Evolutionary conservation across 1,284 basidiomycete species (phyloP), one percentile per base, ranked within the genome.

Genomic region (Coniferiporia sulphurascens): DNA sequence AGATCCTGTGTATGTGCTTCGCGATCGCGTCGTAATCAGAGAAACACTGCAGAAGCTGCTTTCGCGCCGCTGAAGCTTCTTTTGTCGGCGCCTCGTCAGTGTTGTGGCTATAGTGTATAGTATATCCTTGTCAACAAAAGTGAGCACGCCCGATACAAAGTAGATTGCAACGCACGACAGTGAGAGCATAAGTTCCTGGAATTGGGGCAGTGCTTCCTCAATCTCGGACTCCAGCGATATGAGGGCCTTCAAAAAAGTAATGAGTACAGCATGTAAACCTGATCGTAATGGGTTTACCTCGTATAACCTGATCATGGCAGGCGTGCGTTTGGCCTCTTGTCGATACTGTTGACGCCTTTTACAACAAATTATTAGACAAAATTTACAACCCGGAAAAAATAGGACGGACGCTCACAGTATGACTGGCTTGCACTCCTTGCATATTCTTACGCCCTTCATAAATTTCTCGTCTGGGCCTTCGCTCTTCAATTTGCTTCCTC

Each of bases 1-100:
- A 88, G 19, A 96, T 73, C 61, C 76, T 78, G 54, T 85, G 83
- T 65, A 98, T 91, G 36, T 88, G 86, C 69, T 95, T 96, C 0
- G 93, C 83, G 4, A 98, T 74, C 48, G 85, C 83, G 67, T 99
- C 96, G 72, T 98, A 98, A 59, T 90, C 86, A 6, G 86, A 81
- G 71, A 97, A 94, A 1, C 89, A 83, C 50, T 91, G 86, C 7
- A 97, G 72, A 9, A 98, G 80, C 15, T 85, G 84, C 68, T 93
- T 95, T 59, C 94, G 83, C 0, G 84, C 80, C 2, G 79, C 77
- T 9, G 86, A 78, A 1, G 88, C 87, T 69, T 93, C 85, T 59
- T 84, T 80, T 12, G 83, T 79, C 1, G 84, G 86, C 53, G 78
- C 80, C 62, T 81, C 81, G 56, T 86, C 77, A 62, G 82, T 79